phyloP scores from a whole-genome alignment of 2,329 filamentous ascomycete genomes.

The Rhynchosporium graminicola region DNA sequence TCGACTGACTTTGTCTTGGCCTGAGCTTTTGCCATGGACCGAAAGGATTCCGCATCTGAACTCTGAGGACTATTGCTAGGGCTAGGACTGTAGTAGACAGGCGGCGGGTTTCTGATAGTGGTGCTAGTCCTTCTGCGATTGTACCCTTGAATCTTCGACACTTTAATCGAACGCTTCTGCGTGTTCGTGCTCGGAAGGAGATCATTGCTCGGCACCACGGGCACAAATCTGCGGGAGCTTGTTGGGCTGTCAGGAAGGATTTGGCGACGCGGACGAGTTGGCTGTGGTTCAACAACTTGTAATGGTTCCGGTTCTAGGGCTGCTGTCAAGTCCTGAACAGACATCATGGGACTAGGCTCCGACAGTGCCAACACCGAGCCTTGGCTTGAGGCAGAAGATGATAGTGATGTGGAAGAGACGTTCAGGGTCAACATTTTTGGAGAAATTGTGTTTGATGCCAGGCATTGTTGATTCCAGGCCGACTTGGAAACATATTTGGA shows the following conservation, averaged over 20 bases:
- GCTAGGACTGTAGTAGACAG: background rate
- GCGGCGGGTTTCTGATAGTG: background rate
- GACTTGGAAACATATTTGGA: background rate
- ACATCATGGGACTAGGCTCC: constrained; percentile 20
- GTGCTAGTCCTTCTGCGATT: constrained; percentile 12
- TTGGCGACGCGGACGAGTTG: constrained; percentile 24
- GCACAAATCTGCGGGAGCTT: constrained; percentile 13
- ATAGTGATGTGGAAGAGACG: constrained; percentile 21
- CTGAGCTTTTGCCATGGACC: constrained; percentile 13
- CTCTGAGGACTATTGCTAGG: background rate
- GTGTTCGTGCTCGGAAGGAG: constrained; percentile 13
- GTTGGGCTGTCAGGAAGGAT: constrained; percentile 28
- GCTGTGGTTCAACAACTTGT: constrained; percentile 20
- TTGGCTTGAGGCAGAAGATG: constrained; percentile 31
- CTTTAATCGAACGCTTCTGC: constrained; percentile 21
- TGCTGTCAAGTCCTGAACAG: constrained; percentile 23
- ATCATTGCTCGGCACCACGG: constrained; percentile 27
- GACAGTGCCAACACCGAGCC: constrained; percentile 21
- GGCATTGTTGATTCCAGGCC: constrained; percentile 21
- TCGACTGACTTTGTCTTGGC: constrained; percentile 29
- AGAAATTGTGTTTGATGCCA: constrained; percentile 32
- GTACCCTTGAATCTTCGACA: constrained; percentile 10
- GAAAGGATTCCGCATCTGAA: background rate
- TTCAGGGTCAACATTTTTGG: constrained; percentile 33
- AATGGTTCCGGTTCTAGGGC: constrained; percentile 17